A percentile compares a stretch with the other conserved stretches of the same genome.
These are phyloP conservation scores for Andrographis paniculata DNA, from an alignment of 305 asterid species.

Conservation along the genomic window DNA sequence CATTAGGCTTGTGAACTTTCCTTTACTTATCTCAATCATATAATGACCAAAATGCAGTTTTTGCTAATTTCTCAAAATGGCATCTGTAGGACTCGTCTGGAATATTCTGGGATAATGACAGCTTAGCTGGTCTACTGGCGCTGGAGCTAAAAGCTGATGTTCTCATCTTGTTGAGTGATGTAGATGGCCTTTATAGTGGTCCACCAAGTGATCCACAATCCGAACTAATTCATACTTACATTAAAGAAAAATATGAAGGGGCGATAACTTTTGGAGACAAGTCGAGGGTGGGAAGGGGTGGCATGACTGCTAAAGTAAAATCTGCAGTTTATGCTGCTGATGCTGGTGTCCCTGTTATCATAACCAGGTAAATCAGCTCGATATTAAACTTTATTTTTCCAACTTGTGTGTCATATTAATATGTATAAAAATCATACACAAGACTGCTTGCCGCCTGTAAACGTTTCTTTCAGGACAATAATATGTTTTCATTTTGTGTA, in stretches of 20 bases:
- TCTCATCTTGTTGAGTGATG: conserved; percentile 92
- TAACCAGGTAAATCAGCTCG: conserved; percentile 84
- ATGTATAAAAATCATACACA: too few species aligned
- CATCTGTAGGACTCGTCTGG: conserved; percentile 80
- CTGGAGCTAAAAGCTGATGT: conserved; percentile 95
- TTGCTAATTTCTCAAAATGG: conserved; percentile 15
- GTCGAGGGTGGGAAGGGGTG: conserved; percentile 98
- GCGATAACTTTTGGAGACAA: conserved; percentile 90
- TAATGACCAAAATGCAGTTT: conserved; percentile 3
- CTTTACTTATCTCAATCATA: neutral
- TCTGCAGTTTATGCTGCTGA: conserved; percentile 92
- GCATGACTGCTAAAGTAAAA: conserved; percentile 98
- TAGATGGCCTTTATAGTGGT: conserved; percentile 94
- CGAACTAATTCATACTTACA: conserved; percentile 74
- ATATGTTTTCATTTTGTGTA: neutral
- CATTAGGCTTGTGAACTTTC: neutral
- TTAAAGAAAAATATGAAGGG: conserved; percentile 72
- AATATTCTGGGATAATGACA: conserved; percentile 98
- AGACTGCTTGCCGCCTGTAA: neutral
- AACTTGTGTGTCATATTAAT: too few species aligned
- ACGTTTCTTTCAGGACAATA: too few species aligned
- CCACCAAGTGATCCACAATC: conserved; percentile 92
- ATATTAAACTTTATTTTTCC: too few species aligned
- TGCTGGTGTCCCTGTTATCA: conserved; percentile 93
- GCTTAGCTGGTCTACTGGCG: conserved; percentile 90